Evolutionary conservation across 805 yeast species (phyloP), one percentile per base, ranked within the genome.

Genomic region (Novakomyces olei): DNA sequence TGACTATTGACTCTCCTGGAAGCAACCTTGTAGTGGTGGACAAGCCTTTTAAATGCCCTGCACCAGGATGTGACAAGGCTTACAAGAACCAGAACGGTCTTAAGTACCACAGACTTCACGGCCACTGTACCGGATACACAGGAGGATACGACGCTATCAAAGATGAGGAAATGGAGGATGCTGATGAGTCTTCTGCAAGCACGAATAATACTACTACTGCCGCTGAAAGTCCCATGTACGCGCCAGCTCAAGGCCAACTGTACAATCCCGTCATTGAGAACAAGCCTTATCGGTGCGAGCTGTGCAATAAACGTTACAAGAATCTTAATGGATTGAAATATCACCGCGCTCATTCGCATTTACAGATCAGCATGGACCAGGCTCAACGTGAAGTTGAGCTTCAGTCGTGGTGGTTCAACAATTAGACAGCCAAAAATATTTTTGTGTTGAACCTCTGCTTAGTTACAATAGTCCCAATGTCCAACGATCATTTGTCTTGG

Each of bases 231-330:
- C 33, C 33, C 5, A n/a, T 25, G 4, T 19, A 23, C 14, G 19
- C 23, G 12, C 26, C 26, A 15, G 17, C 15, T 14, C 27, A 20
- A 7, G 27, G 27, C 8, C n/a, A 10, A 10, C 25, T 22, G 12
- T 93, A 85, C 51, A 92, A 92, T 4, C 74, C 80, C 55, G 92
- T 83, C 15, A 67, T 80, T 67, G 98, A 88, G 53, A 83, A 88
- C 59, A 88, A 88, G 58, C 98, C 98, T 25, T 88, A 85, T 53
- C 67, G 95, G 48, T 88, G 98, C 56, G 96, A 88, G 57, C 93
- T 85, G 27, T 88, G 98, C 57, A 96, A 96, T 37, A 88, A 85
- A 56, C 61, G 98, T 36, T 88, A 88, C 59, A 88, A 88, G 63
- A 88, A 88, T 49, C 60, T 88, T 47, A 88, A 88, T 52, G 98